A percentile compares a stretch with the other conserved stretches of the same genome.
Conservation (phyloP, 106 monocot genomes). For the Cymbidium sinense region DNA sequence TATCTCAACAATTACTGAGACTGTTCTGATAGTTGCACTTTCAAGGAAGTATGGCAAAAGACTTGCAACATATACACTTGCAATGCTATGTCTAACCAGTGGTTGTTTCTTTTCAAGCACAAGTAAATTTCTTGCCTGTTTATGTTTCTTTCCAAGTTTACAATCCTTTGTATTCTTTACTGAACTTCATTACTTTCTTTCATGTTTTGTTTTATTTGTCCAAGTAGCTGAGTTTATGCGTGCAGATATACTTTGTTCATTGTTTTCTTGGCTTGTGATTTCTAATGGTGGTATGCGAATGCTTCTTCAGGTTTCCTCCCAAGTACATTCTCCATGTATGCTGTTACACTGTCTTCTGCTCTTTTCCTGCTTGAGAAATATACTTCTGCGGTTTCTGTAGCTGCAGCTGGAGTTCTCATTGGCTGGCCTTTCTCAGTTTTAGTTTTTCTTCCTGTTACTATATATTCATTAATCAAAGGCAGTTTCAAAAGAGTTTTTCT, state of each 20-base stretch:
- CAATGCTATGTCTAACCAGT: conserved; percentile 91
- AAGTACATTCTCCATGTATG: conserved; percentile 97
- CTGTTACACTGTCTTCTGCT: conserved; percentile 89
- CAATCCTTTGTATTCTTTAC: not conserved
- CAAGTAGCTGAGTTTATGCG: not conserved
- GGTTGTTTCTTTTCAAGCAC: conserved; percentile 99
- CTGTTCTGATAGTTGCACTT: conserved; percentile 74
- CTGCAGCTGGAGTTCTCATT: conserved; percentile 78
- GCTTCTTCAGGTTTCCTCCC: conserved; percentile 80
- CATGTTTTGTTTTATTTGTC: not conserved
- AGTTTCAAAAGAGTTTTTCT: conserved; percentile 53
- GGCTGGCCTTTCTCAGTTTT: conserved; percentile 97
- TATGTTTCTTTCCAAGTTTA: not conserved
- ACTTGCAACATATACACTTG: conserved; percentile 77
- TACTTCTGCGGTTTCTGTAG: conserved; percentile 77
- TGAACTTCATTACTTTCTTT: conserved; percentile 5
- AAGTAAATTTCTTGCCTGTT: conserved; percentile 46
- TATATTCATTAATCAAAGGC: conserved; percentile 64
- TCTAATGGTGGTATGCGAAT: not conserved
- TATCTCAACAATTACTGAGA: conserved; percentile 79
- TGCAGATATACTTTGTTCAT: not conserved
- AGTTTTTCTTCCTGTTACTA: conserved; percentile 68
- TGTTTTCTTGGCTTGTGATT: not conserved
- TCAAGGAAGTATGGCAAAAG: conserved; percentile 90
- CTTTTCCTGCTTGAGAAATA: conserved; percentile 78